phyloP scores from a whole-genome alignment of 202 grass and related monocot species.

The Zizania palustris region DNA sequence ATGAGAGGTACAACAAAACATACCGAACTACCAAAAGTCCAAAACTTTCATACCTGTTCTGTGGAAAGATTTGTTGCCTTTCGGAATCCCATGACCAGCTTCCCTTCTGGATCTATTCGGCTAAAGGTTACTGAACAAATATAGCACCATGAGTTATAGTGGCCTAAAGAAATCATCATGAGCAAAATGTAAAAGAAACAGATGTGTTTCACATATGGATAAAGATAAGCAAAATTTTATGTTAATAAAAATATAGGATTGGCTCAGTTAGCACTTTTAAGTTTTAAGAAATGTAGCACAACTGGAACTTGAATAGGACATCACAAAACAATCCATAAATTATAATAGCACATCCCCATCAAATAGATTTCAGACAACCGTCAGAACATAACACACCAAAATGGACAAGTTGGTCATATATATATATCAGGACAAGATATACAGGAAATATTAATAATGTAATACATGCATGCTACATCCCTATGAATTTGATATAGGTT shows the following conservation, averaged over 20 bases:
- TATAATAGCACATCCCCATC: neutral
- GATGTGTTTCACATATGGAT: neutral
- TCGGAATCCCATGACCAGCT: slow-evolving; percentile 93
- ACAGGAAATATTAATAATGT: neutral
- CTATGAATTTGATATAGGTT: slow-evolving; percentile 15
- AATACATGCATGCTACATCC: neutral
- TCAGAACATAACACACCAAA: neutral
- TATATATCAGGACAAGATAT: neutral
- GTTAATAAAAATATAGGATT: slow-evolving; percentile 1
- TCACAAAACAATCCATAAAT: neutral
- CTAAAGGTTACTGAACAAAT: slow-evolving; percentile 88
- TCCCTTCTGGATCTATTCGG: slow-evolving; percentile 92
- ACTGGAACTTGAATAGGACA: slow-evolving; percentile 9
- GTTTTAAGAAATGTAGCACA: slow-evolving; percentile 22
- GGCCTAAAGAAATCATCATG: neutral
- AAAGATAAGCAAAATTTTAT: neutral
- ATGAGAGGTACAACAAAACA: neutral
- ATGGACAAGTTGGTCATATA: neutral
- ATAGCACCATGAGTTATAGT: slow-evolving; percentile 28
- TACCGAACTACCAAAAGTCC: neutral
- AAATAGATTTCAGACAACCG: slow-evolving; percentile 3
- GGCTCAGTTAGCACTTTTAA: slow-evolving; percentile 15
- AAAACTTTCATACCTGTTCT: slow-evolving; percentile 59
- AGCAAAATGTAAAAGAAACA: neutral
- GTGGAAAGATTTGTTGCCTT: slow-evolving; percentile 61